Evolutionary conservation across 345 rosid species (phyloP).

Genomic region (Cardamine occulta): DNA sequence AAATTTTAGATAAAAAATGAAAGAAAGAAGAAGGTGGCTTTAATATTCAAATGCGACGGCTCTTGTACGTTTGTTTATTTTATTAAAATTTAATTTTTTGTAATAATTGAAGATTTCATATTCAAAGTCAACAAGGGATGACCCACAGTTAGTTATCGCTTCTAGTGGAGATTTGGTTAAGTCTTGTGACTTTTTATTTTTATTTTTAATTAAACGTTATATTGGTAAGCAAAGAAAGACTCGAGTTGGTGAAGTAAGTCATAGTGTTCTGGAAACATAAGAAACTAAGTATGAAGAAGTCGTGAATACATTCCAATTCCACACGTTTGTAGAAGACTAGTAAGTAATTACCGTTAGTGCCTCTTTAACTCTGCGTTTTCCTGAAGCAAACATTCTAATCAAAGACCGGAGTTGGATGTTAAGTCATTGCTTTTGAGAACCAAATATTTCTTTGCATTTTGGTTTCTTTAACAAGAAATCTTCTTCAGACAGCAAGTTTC

Average conservation of each 20-base stretch:
- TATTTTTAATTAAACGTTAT: background rate
- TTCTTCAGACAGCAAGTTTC: background rate
- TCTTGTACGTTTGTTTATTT: background rate
- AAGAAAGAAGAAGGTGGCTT: background rate
- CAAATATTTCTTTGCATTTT: background rate
- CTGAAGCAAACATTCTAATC: background rate
- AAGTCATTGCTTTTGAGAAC: background rate
- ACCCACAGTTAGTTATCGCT: background rate
- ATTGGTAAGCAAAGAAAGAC: background rate
- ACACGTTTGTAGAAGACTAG: background rate
- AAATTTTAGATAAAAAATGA: too few relatives aligned
- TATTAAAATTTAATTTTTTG: background rate
- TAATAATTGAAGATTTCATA: constrained; percentile 1
- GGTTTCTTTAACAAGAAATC: background rate
- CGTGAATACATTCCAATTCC: background rate
- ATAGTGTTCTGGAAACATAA: background rate
- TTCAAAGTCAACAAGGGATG: constrained; percentile 36
- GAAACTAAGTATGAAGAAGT: background rate
- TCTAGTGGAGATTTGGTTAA: background rate
- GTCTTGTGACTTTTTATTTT: background rate
- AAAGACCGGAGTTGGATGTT: background rate
- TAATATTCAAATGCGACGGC: constrained; percentile 32
- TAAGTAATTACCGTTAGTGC: background rate
- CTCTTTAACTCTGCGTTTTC: too few relatives aligned
- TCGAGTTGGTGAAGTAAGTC: background rate